Conservation (phyloP, 2,329 filamentous ascomycete genomes). For the Cyphellophora europaea region DNA sequence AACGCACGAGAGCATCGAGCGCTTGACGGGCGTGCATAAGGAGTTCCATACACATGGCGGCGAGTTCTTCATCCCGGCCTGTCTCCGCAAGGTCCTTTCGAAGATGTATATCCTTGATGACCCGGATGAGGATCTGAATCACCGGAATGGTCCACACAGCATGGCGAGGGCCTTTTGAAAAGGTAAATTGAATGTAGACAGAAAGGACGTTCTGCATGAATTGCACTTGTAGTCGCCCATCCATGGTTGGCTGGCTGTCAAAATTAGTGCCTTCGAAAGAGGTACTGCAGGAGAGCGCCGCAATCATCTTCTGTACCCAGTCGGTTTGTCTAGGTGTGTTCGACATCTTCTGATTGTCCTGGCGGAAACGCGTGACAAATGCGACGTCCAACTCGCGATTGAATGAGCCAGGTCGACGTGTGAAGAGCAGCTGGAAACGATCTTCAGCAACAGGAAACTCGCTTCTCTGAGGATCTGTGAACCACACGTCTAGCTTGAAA, state of each 20-base stretch:
- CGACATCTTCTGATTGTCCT: background rate
- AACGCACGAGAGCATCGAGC: background rate
- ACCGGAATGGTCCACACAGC: slow-evolving; percentile 4
- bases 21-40: background rate
- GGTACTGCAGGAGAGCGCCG: slow-evolving; percentile 4
- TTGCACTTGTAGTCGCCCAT: slow-evolving; percentile 7
- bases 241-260: slow-evolving; percentile 7
- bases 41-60: background rate
- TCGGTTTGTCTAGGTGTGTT: background rate
- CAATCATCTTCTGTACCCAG: background rate
- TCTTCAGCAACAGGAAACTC: slow-evolving; percentile 4
- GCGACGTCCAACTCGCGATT: background rate
- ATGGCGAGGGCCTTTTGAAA: slow-evolving; percentile 1
- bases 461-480: slow-evolving; percentile 2
- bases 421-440: slow-evolving; percentile 8
- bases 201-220: slow-evolving; percentile 14
- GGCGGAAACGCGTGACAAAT: background rate
- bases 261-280: slow-evolving; percentile 9
- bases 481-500: slow-evolving; percentile 9
- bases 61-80: background rate
- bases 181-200: slow-evolving; percentile 6
- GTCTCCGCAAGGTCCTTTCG: slow-evolving; percentile 9
- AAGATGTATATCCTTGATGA: slow-evolving; percentile 6
- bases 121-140: background rate
- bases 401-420: background rate